phyloP scores from a whole-genome alignment of 2,329 filamentous ascomycete genomes.

The Hypoxylon sp. region DNA sequence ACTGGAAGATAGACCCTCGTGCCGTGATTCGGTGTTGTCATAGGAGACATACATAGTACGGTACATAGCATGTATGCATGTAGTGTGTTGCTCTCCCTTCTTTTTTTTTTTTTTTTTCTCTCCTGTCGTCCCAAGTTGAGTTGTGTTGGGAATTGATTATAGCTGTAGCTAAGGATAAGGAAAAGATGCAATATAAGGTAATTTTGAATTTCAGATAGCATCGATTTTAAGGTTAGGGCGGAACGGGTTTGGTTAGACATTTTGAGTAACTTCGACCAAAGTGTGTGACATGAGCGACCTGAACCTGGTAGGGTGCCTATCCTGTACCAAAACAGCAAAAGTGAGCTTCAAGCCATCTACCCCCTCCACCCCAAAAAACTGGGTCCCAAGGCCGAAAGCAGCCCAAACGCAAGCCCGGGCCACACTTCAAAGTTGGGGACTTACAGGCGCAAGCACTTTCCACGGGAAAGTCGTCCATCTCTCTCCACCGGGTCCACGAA shows the following conservation, averaged over 20 bases:
- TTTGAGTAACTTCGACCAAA: slow-evolving; percentile 26
- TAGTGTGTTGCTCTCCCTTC: neutral
- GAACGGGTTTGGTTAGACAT: slow-evolving; percentile 13
- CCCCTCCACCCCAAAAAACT: slow-evolving; percentile 25
- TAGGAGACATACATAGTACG: slow-evolving; percentile 11
- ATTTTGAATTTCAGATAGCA: neutral
- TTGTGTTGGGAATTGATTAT: slow-evolving; percentile 16
- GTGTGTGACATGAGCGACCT: slow-evolving; percentile 1
- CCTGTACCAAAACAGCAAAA: slow-evolving; percentile 9
- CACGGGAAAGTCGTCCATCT: slow-evolving; percentile 25
- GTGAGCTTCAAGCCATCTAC: slow-evolving; percentile 20
- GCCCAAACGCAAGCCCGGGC: slow-evolving; percentile 33
- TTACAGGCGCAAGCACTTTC: slow-evolving; percentile 22
- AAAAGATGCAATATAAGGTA: slow-evolving; percentile 5
- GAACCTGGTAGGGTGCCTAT: slow-evolving; percentile 17
- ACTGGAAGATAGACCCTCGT: slow-evolving; percentile 19
- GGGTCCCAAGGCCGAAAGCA: slow-evolving; percentile 23
- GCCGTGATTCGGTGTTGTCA: slow-evolving; percentile 29
- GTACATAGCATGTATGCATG: too few relatives aligned
- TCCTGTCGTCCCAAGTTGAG: slow-evolving; percentile 12
- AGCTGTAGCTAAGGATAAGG: neutral
- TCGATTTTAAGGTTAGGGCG: slow-evolving; percentile 17
- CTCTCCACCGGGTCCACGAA: slow-evolving; percentile 39
- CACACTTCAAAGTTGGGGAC: slow-evolving; percentile 24
- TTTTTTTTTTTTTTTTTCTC: neutral